Base-by-base conservation (phyloP, 2,329 filamentous ascomycete genomes). In the Plectosphaerella sp. region DNA sequence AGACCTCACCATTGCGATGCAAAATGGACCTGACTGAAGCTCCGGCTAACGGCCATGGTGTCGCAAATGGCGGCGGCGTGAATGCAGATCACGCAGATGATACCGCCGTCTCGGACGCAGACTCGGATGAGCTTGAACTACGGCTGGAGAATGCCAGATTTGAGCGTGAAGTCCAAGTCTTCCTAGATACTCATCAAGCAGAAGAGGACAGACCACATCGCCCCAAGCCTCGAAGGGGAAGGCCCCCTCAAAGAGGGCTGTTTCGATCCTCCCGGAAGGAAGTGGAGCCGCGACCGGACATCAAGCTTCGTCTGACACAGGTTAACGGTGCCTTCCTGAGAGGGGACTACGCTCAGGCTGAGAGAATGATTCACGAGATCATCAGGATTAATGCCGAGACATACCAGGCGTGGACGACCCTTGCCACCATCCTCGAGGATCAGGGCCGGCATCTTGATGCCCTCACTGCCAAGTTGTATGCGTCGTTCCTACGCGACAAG, bases 381-480 rank as follows among this genome's bases (percentile, higher is more conserved):
- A 85, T 88, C 60, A 77, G 83, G 48, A 84, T 87, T 62, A 87
- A 88, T 56, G 82, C 82, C 18, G 83, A 87, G 63, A 86, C 82
- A 1, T 77, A 84, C 55, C 77, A 82, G 58, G 84, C 85, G 22
- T 88, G 84, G 84, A 79, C 76, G 14, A 72, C 85, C 12, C 66
- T 88, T 45, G 76, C 81, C 0, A 78, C 81, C 3, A 80, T 87
- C 50, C 82, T 83, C 59, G 72, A 79, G 53, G 83, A 87, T 62
- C 75, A 80, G 52, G 80, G 80, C 2, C 76, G 84, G 46, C 68
- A 72, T 22, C 73, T 79, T 54, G 77, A 82, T 54, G 80, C 82
- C 8, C 70, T 86, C 48, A 79, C 78, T 57, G 79, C 82, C 45
- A 77, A 80, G 67, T 74, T 86, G 37, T 80, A 82, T 58, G 82